These are phyloP conservation scores for Withania somnifera DNA, from an alignment of 305 asterid genomes.

Conservation along the genomic window DNA sequence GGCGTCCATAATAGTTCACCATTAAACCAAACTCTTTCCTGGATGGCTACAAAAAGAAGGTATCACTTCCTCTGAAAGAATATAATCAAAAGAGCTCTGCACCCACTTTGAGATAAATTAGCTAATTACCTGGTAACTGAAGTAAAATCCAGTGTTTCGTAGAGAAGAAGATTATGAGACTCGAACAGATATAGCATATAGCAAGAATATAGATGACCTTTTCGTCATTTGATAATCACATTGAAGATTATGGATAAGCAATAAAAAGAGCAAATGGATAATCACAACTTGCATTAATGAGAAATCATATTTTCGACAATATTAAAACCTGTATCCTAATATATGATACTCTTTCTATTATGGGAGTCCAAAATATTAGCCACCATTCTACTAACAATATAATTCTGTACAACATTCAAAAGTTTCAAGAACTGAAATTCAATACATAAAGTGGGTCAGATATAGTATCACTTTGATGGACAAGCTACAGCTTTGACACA, in stretches of 20 bases:
- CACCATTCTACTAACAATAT: not conserved
- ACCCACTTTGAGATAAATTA: constrained; percentile 1
- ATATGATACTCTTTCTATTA: not conserved
- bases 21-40: constrained; percentile 89
- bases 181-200: not conserved
- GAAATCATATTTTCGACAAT: not conserved
- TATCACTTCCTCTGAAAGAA: constrained; percentile 9
- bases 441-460: not conserved
- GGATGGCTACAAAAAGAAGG: constrained; percentile 66
- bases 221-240: not conserved
- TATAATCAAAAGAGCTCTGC: constrained; percentile 13
- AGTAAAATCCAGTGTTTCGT: not conserved
- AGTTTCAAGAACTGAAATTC: not conserved
- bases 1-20: constrained; percentile 90
- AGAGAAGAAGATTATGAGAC: not conserved
- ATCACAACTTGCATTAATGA: not conserved
- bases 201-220: not conserved
- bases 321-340: not conserved
- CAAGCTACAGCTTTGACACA: not conserved
- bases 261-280: not conserved
- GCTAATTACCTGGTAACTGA: constrained; percentile 3
- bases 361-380: not conserved
- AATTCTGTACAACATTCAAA: not conserved
- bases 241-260: not conserved
- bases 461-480: not conserved